phyloP scores from a whole-genome alignment of 345 rosid genomes.

The Combretum micranthum region DNA sequence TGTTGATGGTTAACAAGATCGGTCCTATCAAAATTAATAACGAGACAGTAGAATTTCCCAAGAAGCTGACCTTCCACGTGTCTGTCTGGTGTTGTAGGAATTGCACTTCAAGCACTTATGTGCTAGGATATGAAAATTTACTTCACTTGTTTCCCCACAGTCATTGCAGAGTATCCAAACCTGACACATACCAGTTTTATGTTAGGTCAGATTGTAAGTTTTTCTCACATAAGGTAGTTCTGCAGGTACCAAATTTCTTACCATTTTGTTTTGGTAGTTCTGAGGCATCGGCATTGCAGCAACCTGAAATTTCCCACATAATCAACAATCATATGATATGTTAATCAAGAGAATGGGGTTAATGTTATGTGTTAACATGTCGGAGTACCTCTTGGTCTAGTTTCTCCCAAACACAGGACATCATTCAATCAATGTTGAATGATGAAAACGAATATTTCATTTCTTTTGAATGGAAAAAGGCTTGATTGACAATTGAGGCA shows the following conservation, averaged over 20 bases:
- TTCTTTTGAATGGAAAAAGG: no score
- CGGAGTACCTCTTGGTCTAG: constrained; percentile 38
- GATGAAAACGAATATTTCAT: no score
- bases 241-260: constrained; percentile 3
- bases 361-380: background rate
- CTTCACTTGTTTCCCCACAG: constrained; percentile 43
- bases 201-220: background rate
- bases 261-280: constrained; percentile 37
- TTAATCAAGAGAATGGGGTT: background rate
- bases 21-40: no score
- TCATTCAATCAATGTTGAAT: no score
- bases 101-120: constrained; percentile 45
- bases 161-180: constrained; percentile 68
- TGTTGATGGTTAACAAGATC: no score
- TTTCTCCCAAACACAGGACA: constrained; percentile 43
- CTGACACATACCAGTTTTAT: constrained; percentile 9
- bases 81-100: constrained; percentile 53
- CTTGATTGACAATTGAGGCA: constrained; percentile 3
- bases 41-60: no score
- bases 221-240: background rate
- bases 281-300: constrained; percentile 49
- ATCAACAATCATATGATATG: background rate
- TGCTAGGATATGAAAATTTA: constrained; percentile 34
- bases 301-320: constrained; percentile 25
- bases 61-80: constrained; percentile 11